Conservation (phyloP, 2,329 filamentous ascomycete species). For the Lachnellula cervina region DNA sequence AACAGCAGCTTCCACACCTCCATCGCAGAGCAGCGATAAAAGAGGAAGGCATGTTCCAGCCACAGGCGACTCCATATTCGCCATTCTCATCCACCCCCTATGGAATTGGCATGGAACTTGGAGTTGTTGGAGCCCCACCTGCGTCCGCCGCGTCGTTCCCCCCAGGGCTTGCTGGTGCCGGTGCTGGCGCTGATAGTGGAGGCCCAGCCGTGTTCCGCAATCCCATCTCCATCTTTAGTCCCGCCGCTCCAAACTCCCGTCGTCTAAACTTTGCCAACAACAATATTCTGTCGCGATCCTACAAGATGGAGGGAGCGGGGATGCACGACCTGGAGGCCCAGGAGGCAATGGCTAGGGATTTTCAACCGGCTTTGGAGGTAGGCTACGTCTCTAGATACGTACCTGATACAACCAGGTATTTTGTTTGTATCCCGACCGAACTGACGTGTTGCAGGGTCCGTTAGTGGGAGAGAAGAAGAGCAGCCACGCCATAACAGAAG, state of each 20-base stretch:
- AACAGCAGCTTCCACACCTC: no score
- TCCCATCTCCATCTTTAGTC: slow-evolving; percentile 25
- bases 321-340: slow-evolving; percentile 41
- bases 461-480: slow-evolving; percentile 74
- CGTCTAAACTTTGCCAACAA: slow-evolving; percentile 10
- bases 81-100: slow-evolving; percentile 22
- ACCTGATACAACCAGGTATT: no score
- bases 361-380: slow-evolving; percentile 54
- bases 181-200: slow-evolving; percentile 6
- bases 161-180: no score
- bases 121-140: not conserved
- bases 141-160: no score
- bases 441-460: slow-evolving; percentile 59
- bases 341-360: slow-evolving; percentile 55
- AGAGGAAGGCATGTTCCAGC: slow-evolving; percentile 28
- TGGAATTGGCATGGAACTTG: not conserved
- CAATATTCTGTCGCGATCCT: slow-evolving; percentile 9
- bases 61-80: slow-evolving; percentile 28
- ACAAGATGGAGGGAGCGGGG: slow-evolving; percentile 21
- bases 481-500: slow-evolving; percentile 71
- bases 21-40: not conserved
- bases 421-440: not conserved
- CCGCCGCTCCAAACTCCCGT: slow-evolving; percentile 9
- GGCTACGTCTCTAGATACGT: not conserved
- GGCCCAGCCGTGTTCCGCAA: slow-evolving; percentile 22